Conservation (phyloP, 768 basidiomycete species). For the Dentipellis fragilis region DNA sequence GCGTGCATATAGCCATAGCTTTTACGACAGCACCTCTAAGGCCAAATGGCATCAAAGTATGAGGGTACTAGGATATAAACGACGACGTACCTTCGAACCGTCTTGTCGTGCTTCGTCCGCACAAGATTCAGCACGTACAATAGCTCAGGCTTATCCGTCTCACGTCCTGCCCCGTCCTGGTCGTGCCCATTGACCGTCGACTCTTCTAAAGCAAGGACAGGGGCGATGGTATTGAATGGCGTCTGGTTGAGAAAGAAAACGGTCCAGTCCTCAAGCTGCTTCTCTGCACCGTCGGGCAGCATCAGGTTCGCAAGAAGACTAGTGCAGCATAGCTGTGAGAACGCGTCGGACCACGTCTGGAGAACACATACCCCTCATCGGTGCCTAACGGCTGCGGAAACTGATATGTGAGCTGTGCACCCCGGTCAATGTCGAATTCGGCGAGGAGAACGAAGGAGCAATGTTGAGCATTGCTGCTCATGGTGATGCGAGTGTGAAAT, state of each 20-base stretch:
- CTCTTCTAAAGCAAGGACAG: slow-evolving; percentile 66
- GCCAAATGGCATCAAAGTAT: background rate
- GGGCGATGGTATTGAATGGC: slow-evolving; percentile 75
- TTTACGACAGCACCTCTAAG: slow-evolving; percentile 86
- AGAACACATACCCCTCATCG: slow-evolving; percentile 72
- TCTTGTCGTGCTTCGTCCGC: slow-evolving; percentile 84
- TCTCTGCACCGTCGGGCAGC: slow-evolving; percentile 97
- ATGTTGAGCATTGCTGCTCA: slow-evolving; percentile 61
- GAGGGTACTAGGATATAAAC: background rate
- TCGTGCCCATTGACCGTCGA: slow-evolving; percentile 14
- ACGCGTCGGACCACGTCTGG: background rate
- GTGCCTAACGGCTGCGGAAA: slow-evolving; percentile 92
- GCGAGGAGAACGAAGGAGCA: slow-evolving; percentile 92
- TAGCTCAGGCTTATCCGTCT: slow-evolving; percentile 34
- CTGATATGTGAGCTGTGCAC: slow-evolving; percentile 89
- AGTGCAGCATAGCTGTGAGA: slow-evolving; percentile 8
- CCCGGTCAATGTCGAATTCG: slow-evolving; percentile 97
- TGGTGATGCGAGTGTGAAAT: slow-evolving; percentile 15
- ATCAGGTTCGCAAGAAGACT: slow-evolving; percentile 94
- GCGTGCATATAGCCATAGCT: slow-evolving; percentile 88
- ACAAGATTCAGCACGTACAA: slow-evolving; percentile 88
- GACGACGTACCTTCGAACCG: slow-evolving; percentile 53
- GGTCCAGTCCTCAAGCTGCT: slow-evolving; percentile 94
- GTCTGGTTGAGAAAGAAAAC: slow-evolving; percentile 98
- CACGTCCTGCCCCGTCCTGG: slow-evolving; percentile 18